Base-by-base conservation (phyloP, 1,284 basidiomycete genomes). In the Coniophora puteana region DNA sequence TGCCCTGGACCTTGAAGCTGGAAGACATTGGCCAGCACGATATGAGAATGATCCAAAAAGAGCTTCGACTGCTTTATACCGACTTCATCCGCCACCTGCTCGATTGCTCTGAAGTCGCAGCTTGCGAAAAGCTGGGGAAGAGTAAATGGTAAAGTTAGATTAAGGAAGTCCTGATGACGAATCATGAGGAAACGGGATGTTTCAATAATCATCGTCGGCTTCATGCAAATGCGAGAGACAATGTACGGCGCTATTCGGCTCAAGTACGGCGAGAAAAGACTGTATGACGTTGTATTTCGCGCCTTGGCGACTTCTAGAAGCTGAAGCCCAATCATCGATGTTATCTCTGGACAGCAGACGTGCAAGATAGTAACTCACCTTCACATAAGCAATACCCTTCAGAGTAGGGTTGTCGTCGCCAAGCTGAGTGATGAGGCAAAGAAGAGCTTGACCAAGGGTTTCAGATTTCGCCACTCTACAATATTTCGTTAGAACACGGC, bases 11-110 rank as follows among this genome's bases (percentile, higher is more conserved):
- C 70, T 16, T 75, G 68, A 10, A 84, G 65, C 41, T 87, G 72
- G 55, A 90, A 88, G 1, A 87, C 69, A 47, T 83, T 71, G 1
- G 89, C 80, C 6, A 95, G 70, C 28, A 93, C 80, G n/a, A 73
- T 61, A 23, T 80, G 70, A 0, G 76, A 71, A 43, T 81, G 66
- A 20, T 81, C 72, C 22, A 89, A 49, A 39, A 93, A 73, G 24
- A 93, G 61, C 2, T 67, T 53, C 0, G 80, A 77, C 4, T 78
- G 52, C 30, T 65, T 70, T 28, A 60, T 62, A 16, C 63, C 65
- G 5, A 80, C 52, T 41, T 76, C 68, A 36, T 58, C 63, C 6
- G 71, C 55, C 22, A 76, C 61, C 44, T 63, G 51, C 47, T 73
- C 62, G 49, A 78, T 55, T 43, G 76, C 59, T 27, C 65, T 68